Conservation (phyloP, 2,329 filamentous ascomycete genomes). For the Scedosporium aurantiacum region DNA sequence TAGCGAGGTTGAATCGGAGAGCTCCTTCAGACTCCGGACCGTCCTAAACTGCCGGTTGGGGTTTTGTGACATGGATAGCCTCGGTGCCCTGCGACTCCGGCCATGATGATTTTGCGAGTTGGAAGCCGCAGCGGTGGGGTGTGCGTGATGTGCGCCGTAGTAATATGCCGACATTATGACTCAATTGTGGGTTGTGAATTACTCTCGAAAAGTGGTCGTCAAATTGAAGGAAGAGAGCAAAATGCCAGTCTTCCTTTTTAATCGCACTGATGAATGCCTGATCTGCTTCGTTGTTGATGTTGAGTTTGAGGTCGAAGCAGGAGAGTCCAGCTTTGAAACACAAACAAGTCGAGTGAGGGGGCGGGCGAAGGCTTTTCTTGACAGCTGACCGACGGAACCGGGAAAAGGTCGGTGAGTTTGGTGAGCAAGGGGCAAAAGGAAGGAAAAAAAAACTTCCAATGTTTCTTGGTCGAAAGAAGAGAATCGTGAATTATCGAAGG, state of each 20-base stretch:
- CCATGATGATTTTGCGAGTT: slow-evolving; percentile 68
- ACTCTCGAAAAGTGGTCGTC: neutral
- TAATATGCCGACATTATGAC: slow-evolving; percentile 53
- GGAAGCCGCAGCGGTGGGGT: slow-evolving; percentile 31
- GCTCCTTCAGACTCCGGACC: slow-evolving; percentile 76
- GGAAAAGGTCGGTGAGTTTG: slow-evolving; percentile 4
- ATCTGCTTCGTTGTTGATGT: neutral
- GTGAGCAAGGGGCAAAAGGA: neutral
- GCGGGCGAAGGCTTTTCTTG: slow-evolving; percentile 6
- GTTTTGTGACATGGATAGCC: slow-evolving; percentile 71
- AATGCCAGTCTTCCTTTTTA: neutral
- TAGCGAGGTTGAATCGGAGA: slow-evolving; percentile 60
- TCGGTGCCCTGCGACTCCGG: slow-evolving; percentile 73
- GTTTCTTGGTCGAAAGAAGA: neutral
- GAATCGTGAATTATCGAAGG: neutral
- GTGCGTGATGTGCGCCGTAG: slow-evolving; percentile 48
- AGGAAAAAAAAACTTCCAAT: neutral
- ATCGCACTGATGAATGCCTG: neutral
- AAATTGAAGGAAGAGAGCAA: neutral
- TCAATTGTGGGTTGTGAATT: neutral
- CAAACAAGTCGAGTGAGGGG: slow-evolving; percentile 7
- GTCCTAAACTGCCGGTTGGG: slow-evolving; percentile 77
- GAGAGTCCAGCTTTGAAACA: slow-evolving; percentile 6
- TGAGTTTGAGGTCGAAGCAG: slow-evolving; percentile 3
- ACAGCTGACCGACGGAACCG: slow-evolving; percentile 3